Base-by-base conservation (phyloP, 139 green algal genomes). In the Picochlorum sp. region DNA sequence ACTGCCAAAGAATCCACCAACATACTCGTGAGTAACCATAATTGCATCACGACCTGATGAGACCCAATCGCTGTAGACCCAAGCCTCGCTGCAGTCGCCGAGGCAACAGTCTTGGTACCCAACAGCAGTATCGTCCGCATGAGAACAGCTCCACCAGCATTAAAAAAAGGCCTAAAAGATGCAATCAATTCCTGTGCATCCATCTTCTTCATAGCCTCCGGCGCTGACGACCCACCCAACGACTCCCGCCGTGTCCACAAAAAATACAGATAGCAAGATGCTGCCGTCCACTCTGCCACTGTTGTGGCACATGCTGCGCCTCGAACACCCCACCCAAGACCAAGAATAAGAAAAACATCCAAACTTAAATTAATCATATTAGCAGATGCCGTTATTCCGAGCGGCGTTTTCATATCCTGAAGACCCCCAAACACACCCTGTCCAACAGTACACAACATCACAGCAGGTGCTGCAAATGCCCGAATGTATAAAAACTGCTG, bases 1-100 rank as follows among this genome's bases (percentile, higher is more conserved):
- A 92, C 78, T 0, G 86, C 86, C 44, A 92, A 73, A 1, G 82
- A 83, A 64, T 92, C 86, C 1, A 84, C 61, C 10, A 85, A 32
- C 13, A 92, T 69, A 6, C 59, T 78, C 32, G 74, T 66, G n/a
- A 90, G 71, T 67, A 85, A 49, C 86, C 86, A 92, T 11, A 92
- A 47, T 76, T 92, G 85, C 50, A 74, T 76, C 8, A 81, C 69
- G 41, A 89, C 69, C 51, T 90, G 85, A 65, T 92, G 86, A 3
- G 86, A 72, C 3, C 79, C 83, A 3, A 87, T 80, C 3, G 72
- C 38, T 16, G 74, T 68, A 6, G 82, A 64, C 14, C 86, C 86
- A 38, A 86, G 69, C 59, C 79, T 77, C 18, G 83, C 80, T 30
- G 85, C 76, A 6, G 83, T 82, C 18, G 80, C 80, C 2, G 81